A percentile compares a stretch with the other conserved stretches of the same genome.
Evolutionary conservation across 2,329 filamentous ascomycete species (phyloP).

Genomic region (Botrytis porri): DNA sequence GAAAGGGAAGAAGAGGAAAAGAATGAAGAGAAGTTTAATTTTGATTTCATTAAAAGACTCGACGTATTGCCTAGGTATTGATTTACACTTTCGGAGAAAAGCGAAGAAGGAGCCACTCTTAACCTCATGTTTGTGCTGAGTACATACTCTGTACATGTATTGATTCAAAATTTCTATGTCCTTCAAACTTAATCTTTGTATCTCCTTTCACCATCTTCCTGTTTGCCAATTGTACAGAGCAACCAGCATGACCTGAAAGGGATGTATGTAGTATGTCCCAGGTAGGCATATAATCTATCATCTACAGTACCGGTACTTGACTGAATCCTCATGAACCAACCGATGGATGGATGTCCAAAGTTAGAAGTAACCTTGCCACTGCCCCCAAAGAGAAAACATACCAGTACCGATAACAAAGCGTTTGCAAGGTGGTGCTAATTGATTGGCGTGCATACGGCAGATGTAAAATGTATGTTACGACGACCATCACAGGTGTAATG

Average conservation of each 20-base stretch:
- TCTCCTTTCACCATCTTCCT: neutral
- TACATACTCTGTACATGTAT: neutral
- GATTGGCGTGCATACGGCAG: neutral
- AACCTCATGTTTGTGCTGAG: neutral
- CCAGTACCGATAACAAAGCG: neutral
- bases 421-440: neutral
- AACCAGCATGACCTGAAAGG: neutral
- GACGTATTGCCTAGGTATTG: neutral
- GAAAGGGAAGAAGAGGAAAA: neutral
- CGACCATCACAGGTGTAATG: neutral
- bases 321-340: neutral
- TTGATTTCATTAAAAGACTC: neutral
- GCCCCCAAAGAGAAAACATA: neutral
- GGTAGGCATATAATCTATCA: neutral
- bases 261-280: neutral
- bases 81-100: slow-evolving; percentile 8
- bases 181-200: neutral
- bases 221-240: neutral
- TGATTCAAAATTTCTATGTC: neutral
- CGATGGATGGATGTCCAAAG: too few relatives aligned
- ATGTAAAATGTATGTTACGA: neutral
- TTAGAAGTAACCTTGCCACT: neutral
- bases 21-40: neutral
- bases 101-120: neutral
- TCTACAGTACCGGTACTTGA: neutral